Evolutionary conservation across 2,329 filamentous ascomycete genomes (phyloP), one percentile per base, ranked within the genome.

Genomic region (Camillea tinctor): DNA sequence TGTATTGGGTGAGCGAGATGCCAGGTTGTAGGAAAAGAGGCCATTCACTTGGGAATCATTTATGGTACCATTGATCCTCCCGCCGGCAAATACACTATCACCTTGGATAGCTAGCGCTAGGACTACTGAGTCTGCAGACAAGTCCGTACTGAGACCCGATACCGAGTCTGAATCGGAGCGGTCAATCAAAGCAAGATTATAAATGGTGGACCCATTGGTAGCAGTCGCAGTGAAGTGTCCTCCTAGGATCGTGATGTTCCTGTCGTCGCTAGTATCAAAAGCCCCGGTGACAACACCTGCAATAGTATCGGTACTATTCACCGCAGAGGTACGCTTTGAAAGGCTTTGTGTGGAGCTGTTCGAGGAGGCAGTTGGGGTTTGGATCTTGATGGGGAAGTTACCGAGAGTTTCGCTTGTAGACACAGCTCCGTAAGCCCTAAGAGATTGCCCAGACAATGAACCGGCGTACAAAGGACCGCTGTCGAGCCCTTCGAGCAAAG

Each of bases 161-260:
- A 96, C 80, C 3, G 80, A 79, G 66, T 89, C 80, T 22, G 80
- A 81, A 61, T 91, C 80, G n/a, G 86, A 84, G 50, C 89, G 88
- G 73, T 97, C 91, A 62, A 98, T 86, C 64, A 99, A 85, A 44
- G 90, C 81, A 17, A 99, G 79, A 69, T 97, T 98, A 66, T 92
- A 82, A 61, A 97, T 82, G 4, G 82, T 81, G 3, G 88, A 87
- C 21, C 88, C 91, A 66, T 93, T 85, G 7, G 83, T 83, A 15
- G 84, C 85, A 26, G 81, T 85, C 1, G 91, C 88, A 7, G 85
- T 84, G 73, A 99, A 99, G 69, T 93, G 92, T 1, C 95, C 95
- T 54, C 88, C 95, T 24, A 98, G 81, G 48, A 98, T 85, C 0
- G 95, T 98, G 59, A 96, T 82, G 74, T 97, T 97, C 64, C 86